A percentile compares a stretch with the other conserved stretches of the same genome.
These are phyloP conservation scores for Oidiodendron maius DNA, from an alignment of 495 filamentous ascomycete genomes.

Conservation along the genomic window DNA sequence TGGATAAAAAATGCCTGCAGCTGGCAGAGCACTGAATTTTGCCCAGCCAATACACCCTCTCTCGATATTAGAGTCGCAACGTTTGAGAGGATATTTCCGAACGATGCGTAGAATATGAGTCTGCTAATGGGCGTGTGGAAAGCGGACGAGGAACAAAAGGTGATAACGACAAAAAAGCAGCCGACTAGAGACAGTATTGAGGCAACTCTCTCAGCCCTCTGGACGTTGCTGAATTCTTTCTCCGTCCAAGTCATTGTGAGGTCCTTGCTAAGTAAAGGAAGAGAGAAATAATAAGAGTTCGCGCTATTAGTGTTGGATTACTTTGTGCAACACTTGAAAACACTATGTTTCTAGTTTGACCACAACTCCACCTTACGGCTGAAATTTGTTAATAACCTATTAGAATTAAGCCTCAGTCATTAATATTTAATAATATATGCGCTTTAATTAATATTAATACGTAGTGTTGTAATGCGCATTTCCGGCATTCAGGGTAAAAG, in stretches of 20 bases:
- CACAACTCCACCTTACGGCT: too few species aligned
- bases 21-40: slow-evolving; percentile 8
- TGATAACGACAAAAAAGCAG: slow-evolving; percentile 64
- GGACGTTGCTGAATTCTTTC: slow-evolving; percentile 3
- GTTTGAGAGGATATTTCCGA: slow-evolving; percentile 75
- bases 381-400: too few species aligned
- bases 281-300: too few species aligned
- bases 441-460: too few species aligned
- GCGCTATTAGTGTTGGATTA: too few species aligned
- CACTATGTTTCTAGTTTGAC: too few species aligned
- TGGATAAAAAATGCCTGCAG: slow-evolving; percentile 12
- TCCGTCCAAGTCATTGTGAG: slow-evolving; percentile 4
- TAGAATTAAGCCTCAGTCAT: too few species aligned
- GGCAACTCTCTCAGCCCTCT: slow-evolving; percentile 49
- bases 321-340: too few species aligned
- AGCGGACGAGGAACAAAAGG: slow-evolving; percentile 52
- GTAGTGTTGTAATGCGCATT: too few species aligned
- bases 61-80: slow-evolving; percentile 68
- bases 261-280: too few species aligned
- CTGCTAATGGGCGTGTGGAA: slow-evolving; percentile 81
- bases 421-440: too few species aligned
- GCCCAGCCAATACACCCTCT: slow-evolving; percentile 4
- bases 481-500: too few species aligned
- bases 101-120: slow-evolving; percentile 76
- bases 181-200: slow-evolving; percentile 69